Evolutionary conservation across 495 filamentous ascomycete species (phyloP), one percentile per base, ranked within the genome.

Genomic region (Neurospora sp.): DNA sequence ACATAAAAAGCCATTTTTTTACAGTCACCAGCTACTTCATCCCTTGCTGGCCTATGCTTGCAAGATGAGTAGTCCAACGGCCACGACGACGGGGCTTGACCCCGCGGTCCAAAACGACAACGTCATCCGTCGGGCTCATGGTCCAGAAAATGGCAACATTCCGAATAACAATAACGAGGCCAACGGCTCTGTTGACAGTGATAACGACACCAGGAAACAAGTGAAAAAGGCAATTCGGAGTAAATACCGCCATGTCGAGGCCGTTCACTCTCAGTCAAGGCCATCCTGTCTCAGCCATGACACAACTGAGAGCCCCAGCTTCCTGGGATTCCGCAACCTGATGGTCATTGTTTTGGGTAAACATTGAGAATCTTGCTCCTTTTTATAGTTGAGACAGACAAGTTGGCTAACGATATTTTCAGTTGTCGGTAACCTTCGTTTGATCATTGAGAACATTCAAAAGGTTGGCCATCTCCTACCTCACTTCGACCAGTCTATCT

Each of bases 361-460:
- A 84, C 9, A 53, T 53, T 53, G 77, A 22, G 59, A 31, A 16
- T 70, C 65, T 40, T n/a, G 16, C 31, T 8, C 17, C n/a, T 31
- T 72, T 20, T 48, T 48, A 8, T 20, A 4, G 2, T 40, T 42
- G 27, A 31, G 27, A 20, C 12, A 31, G 40, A 22, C 6, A 10
- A n/a, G n/a, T 16, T 38, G 14, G 38, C 71, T 69, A 61, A 73
- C 42, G 10, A 10, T 39, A 35, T 7, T 44, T 38, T 77, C 35
- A 93, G 93, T 98, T 76, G 94, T 94, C 61, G 94, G 94, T 78
- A 99, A 99, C 76, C 84, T 99, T 9, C 88, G 96, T 74, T 85
- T 99, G 73, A 90, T 99, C 73, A 93, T 99, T 76, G 96, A 98
- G 83, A 99, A 99, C 77, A 97, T 93, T 76, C 92, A 94, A 85